Evolutionary conservation across 176 grass and related monocot species (phyloP).

Genomic region (Raddia guianensis): DNA sequence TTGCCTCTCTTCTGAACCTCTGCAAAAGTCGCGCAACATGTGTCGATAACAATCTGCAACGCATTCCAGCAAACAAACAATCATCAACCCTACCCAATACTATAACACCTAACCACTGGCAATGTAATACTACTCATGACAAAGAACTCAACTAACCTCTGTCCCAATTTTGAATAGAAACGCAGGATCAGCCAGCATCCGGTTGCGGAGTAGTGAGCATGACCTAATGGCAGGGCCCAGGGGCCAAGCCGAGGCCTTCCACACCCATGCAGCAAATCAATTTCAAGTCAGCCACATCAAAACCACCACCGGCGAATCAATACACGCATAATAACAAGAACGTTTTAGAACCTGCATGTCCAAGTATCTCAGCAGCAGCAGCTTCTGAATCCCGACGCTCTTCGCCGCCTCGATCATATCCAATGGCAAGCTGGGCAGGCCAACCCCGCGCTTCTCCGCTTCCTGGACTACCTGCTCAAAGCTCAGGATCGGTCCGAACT

Average conservation of each 20-base stretch:
- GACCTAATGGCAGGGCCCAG: slow-evolving; percentile 64
- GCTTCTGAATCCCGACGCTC: slow-evolving; percentile 65
- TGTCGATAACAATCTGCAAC: slow-evolving; percentile 89
- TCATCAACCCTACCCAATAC: neutral
- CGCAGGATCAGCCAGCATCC: slow-evolving; percentile 90
- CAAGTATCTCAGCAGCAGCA: slow-evolving; percentile 69
- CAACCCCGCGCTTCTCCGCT: slow-evolving; percentile 47
- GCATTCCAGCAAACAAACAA: slow-evolving; percentile 16
- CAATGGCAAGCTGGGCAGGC: slow-evolving; percentile 58
- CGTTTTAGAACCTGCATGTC: slow-evolving; percentile 64
- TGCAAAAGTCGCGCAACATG: slow-evolving; percentile 84
- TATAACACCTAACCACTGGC: neutral
- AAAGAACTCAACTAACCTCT: slow-evolving; percentile 43
- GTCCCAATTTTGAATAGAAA: slow-evolving; percentile 99
- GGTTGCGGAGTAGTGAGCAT: slow-evolving; percentile 67
- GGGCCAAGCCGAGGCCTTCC: slow-evolving; percentile 79
- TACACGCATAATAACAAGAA: neutral
- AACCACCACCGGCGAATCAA: neutral
- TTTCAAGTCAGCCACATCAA: neutral
- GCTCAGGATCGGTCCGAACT: slow-evolving; percentile 70
- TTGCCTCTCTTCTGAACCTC: slow-evolving; percentile 94
- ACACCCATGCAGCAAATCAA: slow-evolving; percentile 18
- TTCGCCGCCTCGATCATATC: slow-evolving; percentile 77
- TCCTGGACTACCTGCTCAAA: slow-evolving; percentile 67
- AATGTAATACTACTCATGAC: neutral